Base-by-base conservation (phyloP, 768 basidiomycete species). In the Rhodotorula toruloides region DNA sequence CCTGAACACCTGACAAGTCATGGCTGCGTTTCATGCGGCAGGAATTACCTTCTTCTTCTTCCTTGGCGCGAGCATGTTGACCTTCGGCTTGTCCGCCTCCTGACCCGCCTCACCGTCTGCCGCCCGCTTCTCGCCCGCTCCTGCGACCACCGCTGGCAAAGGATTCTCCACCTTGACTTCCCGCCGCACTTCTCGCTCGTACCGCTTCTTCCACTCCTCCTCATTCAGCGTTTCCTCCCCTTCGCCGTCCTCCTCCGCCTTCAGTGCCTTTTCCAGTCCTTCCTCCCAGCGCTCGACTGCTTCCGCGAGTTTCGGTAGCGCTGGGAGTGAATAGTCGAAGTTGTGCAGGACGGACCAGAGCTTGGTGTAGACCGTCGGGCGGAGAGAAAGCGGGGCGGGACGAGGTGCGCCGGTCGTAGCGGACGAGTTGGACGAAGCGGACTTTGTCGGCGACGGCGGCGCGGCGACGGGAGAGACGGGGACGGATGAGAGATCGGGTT, bases 321-420 rank as follows among this genome's bases (percentile, higher is more conserved):
- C 31, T 5, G 46, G 19, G 37, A 36, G 42, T 12, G 67, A n/a
- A 19, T 75, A 75, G 42, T 75, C 71, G 39, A 56, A 55, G 58
- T 75, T 75, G 61, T 75, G 74, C 31, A 74, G 65, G 31, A 53
- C 29, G 31, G 63, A 64, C 74, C 74, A 75, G 29, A 74, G 71
- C 42, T 66, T 67, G 29, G 69, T 68, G 29, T 63, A 75, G 21
- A 25, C 19, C 10, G 64, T 13, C 16, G 72, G 71, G 8, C 58
- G 60, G 17, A 72, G 32, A 22, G 48, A 55, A 48, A 42, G 32
- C 4, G 58, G 58, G 44, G n/a, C n/a, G n/a, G 47, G 57, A 5
- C 34, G 46, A 32, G 11, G 53, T 31, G 32, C 36, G 27, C 43
- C 49, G 36, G 29, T 13, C 11, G 12, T 22, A 25, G 46, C 1